Base-by-base conservation (phyloP, 2,329 filamentous ascomycete species). In the Trichocomaceae sp. region DNA sequence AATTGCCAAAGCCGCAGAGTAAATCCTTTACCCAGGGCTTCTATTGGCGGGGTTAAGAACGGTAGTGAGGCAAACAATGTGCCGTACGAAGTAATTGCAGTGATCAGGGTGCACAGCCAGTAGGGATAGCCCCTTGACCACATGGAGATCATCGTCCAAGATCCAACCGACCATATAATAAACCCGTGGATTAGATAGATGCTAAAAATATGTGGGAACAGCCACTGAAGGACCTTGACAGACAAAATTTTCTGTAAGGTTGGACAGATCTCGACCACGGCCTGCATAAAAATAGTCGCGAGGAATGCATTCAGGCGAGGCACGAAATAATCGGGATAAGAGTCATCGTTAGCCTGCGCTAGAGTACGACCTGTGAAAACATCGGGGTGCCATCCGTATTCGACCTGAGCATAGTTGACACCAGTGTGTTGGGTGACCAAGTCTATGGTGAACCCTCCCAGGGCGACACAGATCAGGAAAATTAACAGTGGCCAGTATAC, bases 171-270 rank as follows among this genome's bases (percentile, higher is more conserved):
- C 66, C 66, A 69, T 56, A 67, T 68, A 17, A 69, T 60, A 39
- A 69, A 61, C 37, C 75, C 75, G 59, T 78, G 75, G 48, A 77
- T 66, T 7, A 78, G 69, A 59, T 78, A 78, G 52, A 78, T 75
- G 37, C 74, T 77, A 62, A 77, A 77, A 59, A 77, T 74, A 60
- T 78, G 75, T 5, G 75, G 75, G 62, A 77, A 77, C 17, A 77
- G 61, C 45, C 69, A 64, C 5, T 73, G 67, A 26, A 77, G 65
- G 20, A 71, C 47, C 20, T 66, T 69, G 3, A 68, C 63, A 2
- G 72, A 74, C 2, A 78, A 64, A 9, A 74, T 57, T 60, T 68
- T 73, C 59, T 78, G 76, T 1, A 74, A 58, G 50, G 63, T 61
- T 1, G 69, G 69, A 10, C 62, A 68, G 3, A 72, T 63, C 52